A percentile compares a stretch with the other conserved stretches of the same genome.
phyloP scores from a whole-genome alignment of 2,329 filamentous ascomycete genomes.

The Drechslerella stenobrocha region DNA sequence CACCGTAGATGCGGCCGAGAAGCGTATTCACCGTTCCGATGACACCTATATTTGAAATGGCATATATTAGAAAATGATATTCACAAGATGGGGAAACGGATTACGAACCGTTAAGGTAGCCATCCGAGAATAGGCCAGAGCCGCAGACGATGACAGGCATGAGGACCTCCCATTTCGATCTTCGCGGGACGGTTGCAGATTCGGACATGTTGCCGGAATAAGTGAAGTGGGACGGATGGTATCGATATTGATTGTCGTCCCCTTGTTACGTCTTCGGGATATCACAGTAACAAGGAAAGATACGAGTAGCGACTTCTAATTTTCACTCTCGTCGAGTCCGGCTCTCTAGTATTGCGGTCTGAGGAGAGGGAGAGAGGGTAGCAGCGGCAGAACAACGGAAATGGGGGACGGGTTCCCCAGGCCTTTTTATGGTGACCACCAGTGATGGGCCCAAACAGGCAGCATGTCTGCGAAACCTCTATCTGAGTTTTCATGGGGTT shows the following conservation, averaged over 20 bases:
- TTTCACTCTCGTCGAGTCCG: conserved; percentile 11
- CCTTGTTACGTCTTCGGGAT: conserved; percentile 1
- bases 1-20: conserved; percentile 64
- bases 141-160: conserved; percentile 85
- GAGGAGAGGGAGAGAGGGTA: conserved; percentile 27
- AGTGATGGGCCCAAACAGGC: conserved; percentile 41
- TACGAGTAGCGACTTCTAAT: neutral
- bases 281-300: too few species aligned
- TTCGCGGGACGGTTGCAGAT: conserved; percentile 6
- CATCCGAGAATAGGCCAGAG: conserved; percentile 86
- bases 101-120: conserved; percentile 82
- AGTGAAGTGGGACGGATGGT: neutral
- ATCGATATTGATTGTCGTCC: neutral
- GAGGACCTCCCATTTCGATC: conserved; percentile 59
- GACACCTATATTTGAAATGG: conserved; percentile 58
- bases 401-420: conserved; percentile 19
- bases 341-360: conserved; percentile 19
- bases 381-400: conserved; percentile 19
- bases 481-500: conserved; percentile 20
- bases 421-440: conserved; percentile 44
- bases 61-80: too few species aligned
- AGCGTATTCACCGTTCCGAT: conserved; percentile 86
- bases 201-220: conserved; percentile 29
- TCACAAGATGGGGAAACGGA: too few species aligned
- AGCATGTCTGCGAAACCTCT: conserved; percentile 38